A percentile compares a stretch with the other conserved stretches of the same genome.
Evolutionary conservation across 805 yeast genomes (phyloP).

Genomic region (Pichia occidentalis): DNA sequence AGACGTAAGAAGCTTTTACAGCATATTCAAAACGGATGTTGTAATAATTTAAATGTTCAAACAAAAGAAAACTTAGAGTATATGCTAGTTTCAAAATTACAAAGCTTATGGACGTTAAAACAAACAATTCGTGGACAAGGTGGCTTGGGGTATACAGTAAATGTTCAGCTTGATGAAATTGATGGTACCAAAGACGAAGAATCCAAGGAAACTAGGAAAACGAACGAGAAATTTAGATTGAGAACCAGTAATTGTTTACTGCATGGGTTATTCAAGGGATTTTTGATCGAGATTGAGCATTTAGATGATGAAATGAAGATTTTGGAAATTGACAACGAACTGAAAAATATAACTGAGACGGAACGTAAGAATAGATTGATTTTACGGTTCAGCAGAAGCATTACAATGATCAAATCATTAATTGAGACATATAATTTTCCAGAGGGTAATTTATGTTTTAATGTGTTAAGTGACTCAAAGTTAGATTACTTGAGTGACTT

Average conservation of each 20-base stretch:
- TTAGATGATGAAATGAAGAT: constrained; percentile 21
- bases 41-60: constrained; percentile 34
- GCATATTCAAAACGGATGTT: constrained; percentile 39
- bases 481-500: constrained; percentile 32
- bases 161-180: constrained; percentile 22
- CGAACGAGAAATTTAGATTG: constrained; percentile 42
- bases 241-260: constrained; percentile 66
- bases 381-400: constrained; percentile 29
- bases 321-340: constrained; percentile 11
- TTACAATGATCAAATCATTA: constrained; percentile 29
- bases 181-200: constrained; percentile 17
- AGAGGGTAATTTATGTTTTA: constrained; percentile 31
- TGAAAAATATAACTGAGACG: constrained; percentile 11
- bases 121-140: constrained; percentile 72
- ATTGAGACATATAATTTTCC: constrained; percentile 31
- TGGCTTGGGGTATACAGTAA: constrained; percentile 58
- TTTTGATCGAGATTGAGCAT: constrained; percentile 54
- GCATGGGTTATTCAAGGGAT: constrained; percentile 69
- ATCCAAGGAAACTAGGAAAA: constrained; percentile 3
- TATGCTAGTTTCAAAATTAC: constrained; percentile 50
- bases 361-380: constrained; percentile 24
- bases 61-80: constrained; percentile 47
- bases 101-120: constrained; percentile 61
- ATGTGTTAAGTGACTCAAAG: constrained; percentile 33
- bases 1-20: constrained; percentile 22